These are phyloP conservation scores for Kazachstania taianensis DNA, from an alignment of 805 yeast genomes.

Conservation along the genomic window DNA sequence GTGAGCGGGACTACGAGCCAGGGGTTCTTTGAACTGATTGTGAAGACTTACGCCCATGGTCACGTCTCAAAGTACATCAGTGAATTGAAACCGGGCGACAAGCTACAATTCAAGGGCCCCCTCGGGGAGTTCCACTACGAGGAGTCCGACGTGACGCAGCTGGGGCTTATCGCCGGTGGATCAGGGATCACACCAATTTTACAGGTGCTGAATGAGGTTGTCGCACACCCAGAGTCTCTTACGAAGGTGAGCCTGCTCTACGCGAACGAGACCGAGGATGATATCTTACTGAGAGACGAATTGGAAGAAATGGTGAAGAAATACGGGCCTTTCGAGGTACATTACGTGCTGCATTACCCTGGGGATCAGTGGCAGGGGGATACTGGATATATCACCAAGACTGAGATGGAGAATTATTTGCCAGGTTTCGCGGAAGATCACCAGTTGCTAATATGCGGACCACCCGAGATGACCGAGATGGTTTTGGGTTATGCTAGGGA, in stretches of 20 bases:
- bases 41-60: slow-evolving; percentile 65
- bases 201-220: slow-evolving; percentile 61
- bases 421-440: slow-evolving; percentile 41
- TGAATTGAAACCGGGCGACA: slow-evolving; percentile 48
- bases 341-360: slow-evolving; percentile 48
- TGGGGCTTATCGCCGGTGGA: slow-evolving; percentile 74
- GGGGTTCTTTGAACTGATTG: slow-evolving; percentile 67
- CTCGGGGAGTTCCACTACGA: slow-evolving; percentile 57
- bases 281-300: slow-evolving; percentile 61
- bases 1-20: slow-evolving; percentile 55
- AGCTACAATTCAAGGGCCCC: slow-evolving; percentile 66
- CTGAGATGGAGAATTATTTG: slow-evolving; percentile 42
- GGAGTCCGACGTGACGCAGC: slow-evolving; percentile 30
- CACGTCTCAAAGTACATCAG: slow-evolving; percentile 59
- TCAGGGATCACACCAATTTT: slow-evolving; percentile 85
- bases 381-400: slow-evolving; percentile 54
- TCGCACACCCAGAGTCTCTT: slow-evolving; percentile 56
- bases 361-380: slow-evolving; percentile 45
- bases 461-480: slow-evolving; percentile 52
- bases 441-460: slow-evolving; percentile 65
- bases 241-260: slow-evolving; percentile 53
- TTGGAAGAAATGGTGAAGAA: slow-evolving; percentile 54
- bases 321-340: slow-evolving; percentile 53
- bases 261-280: slow-evolving; percentile 69
- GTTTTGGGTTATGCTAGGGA: slow-evolving; percentile 42